Evolutionary conservation across 2,329 filamentous ascomycete species (phyloP), one percentile per base, ranked within the genome.

Genomic region (Ophiostoma angusticollis): DNA sequence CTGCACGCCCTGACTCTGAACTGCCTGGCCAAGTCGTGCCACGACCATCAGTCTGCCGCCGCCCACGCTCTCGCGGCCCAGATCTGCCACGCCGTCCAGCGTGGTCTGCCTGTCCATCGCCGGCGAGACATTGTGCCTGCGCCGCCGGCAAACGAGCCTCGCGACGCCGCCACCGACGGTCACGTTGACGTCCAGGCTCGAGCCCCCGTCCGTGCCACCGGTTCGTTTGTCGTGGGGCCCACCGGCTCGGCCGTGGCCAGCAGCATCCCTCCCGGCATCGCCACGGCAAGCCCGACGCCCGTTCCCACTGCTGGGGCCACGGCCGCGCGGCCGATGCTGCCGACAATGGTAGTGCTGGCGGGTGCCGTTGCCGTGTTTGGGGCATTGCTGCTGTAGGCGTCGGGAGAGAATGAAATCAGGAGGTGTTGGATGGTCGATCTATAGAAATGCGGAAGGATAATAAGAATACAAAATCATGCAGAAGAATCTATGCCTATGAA

Each of bases 11-110:
- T 45, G 4, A 37, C 39, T n/a, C 35, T 28, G 19, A 29, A 32
- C 27, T 50, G 48, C 37, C 39, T 50, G 5, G 25, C 18, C 32
- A 40, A 42, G 25, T 42, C 42, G 11, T 50, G 48, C 24, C 37
- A 41, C 2, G 32, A n/a, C n/a, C n/a, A n/a, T n/a, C n/a, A n/a
- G n/a, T n/a, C n/a, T n/a, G n/a, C n/a, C n/a, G n/a, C n/a, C n/a
- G n/a, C n/a, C n/a, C n/a, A n/a, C n/a, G n/a, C n/a, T n/a, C n/a
- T n/a, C n/a, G n/a, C n/a, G n/a, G n/a, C n/a, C n/a, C n/a, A n/a
- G 35, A 22, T 22, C 9, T 3, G 2, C 25, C 3, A 14, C 13
- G 35, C 35, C 13, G 36, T 38, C 22, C 25, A 32, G 24, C 31
- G 40, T 9, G 34, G 35, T 3, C 30, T 27, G 19, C 40, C 31